Evolutionary conservation across 1,139 yeast genomes (phyloP).

Genomic region (Lodderomyces parapsilosis): DNA sequence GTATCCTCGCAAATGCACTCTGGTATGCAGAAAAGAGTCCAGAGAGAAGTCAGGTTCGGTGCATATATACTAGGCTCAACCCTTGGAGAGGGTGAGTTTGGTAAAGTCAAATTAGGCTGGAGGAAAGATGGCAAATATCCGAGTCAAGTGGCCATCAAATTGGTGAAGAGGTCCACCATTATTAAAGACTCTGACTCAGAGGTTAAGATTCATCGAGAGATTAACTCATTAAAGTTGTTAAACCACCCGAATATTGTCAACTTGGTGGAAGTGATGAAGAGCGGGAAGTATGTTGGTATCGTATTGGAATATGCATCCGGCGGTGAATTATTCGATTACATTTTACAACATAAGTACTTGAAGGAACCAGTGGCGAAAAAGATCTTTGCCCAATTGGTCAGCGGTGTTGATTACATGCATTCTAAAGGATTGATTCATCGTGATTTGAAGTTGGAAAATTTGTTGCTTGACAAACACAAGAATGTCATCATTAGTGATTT

Average conservation of each 20-base stretch:
- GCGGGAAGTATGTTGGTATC: constrained; percentile 93
- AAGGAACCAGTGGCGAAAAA: constrained; percentile 86
- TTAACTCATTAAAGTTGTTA: constrained; percentile 80
- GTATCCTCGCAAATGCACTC: constrained; percentile 6
- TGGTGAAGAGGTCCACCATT: constrained; percentile 82
- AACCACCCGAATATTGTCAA: constrained; percentile 93
- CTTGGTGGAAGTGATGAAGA: constrained; percentile 88
- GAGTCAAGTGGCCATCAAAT: constrained; percentile 89
- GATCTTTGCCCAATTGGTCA: constrained; percentile 86
- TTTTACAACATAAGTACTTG: constrained; percentile 78
- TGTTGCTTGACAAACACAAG: constrained; percentile 74
- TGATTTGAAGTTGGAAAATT: constrained; percentile 71
- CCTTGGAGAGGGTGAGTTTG: constrained; percentile 97
- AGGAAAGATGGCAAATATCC: constrained; percentile 75
- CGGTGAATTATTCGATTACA: constrained; percentile 94
- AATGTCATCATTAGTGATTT: constrained; percentile 80
- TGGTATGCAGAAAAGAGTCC: constrained; percentile 25
- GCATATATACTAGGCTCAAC: constrained; percentile 88
- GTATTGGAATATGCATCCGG: constrained; percentile 96
- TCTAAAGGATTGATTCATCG: constrained; percentile 80
- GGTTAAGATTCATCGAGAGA: constrained; percentile 87
- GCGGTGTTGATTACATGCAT: constrained; percentile 92
- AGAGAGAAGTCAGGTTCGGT: constrained; percentile 74
- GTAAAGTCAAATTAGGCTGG: constrained; percentile 98
- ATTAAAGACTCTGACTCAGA: constrained; percentile 84